phyloP scores from a whole-genome alignment of 2,329 filamentous ascomycete genomes.

The Aureobasidium sp. region DNA sequence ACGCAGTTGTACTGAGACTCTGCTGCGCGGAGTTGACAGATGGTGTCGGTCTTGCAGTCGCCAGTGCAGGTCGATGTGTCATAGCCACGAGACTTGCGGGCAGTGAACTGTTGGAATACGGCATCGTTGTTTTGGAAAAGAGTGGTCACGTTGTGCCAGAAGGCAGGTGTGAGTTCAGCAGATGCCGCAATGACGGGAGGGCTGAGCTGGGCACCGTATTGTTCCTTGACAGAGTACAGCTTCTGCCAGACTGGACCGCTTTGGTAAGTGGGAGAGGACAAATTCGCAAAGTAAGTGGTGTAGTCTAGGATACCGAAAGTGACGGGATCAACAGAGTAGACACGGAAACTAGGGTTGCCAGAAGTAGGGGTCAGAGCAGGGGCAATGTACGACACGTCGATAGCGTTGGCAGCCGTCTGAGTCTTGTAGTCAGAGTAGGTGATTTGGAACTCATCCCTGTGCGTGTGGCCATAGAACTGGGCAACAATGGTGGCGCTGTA shows the following conservation, averaged over 20 bases:
- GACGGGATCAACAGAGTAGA: constrained; percentile 52
- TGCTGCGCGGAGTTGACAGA: constrained; percentile 49
- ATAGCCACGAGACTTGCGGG: constrained; percentile 45
- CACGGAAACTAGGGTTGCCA: constrained; percentile 51
- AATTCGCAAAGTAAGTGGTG: constrained; percentile 50
- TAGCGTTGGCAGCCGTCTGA: constrained; percentile 39
- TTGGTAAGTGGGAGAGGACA: constrained; percentile 40
- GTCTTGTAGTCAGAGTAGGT: constrained; percentile 45
- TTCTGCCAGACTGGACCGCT: constrained; percentile 46
- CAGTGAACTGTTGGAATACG: constrained; percentile 43
- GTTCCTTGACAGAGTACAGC: constrained; percentile 51
- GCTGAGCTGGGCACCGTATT: constrained; percentile 43
- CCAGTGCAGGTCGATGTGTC: constrained; percentile 35
- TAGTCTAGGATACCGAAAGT: constrained; percentile 51
- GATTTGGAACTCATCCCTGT: constrained; percentile 51
- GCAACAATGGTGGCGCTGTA: constrained; percentile 49
- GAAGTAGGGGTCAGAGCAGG: constrained; percentile 51
- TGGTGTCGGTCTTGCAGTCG: constrained; percentile 39
- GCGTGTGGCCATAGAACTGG: constrained; percentile 53
- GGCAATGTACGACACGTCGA: constrained; percentile 47
- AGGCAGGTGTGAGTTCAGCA: constrained; percentile 47
- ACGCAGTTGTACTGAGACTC: constrained; percentile 48
- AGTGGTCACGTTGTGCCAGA: constrained; percentile 53
- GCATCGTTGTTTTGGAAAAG: constrained; percentile 39
- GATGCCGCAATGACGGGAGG: constrained; percentile 35